Conservation (phyloP, 139 green algal species). For the Haematococcus lacustris region DNA sequence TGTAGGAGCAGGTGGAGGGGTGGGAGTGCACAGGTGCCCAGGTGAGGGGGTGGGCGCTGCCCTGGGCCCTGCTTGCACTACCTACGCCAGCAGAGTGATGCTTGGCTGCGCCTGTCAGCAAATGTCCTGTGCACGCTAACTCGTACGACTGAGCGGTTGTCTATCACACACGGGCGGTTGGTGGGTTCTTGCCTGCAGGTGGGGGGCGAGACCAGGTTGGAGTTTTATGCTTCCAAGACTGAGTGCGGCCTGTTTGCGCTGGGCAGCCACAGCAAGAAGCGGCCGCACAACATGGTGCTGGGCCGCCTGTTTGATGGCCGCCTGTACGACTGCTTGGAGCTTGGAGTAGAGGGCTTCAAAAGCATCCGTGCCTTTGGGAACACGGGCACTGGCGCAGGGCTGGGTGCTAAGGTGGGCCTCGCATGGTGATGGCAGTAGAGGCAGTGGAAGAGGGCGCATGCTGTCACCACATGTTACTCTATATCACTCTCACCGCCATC, state of each 20-base stretch:
- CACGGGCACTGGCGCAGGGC: conserved; percentile 18
- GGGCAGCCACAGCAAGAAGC: conserved; percentile 88
- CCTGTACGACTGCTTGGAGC: conserved; percentile 82
- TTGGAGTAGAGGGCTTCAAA: conserved; percentile 57
- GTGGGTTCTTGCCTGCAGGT: neutral
- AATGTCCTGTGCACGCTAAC: no score
- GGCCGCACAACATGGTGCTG: conserved; percentile 89
- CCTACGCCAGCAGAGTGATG: no score
- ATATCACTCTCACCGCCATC: no score
- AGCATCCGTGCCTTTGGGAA: conserved; percentile 35
- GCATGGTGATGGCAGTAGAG: no score
- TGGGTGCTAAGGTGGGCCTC: conserved; percentile 38
- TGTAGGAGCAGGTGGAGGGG: no score
- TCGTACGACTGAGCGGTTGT: no score
- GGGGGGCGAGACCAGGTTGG: conserved; percentile 67
- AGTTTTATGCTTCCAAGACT: conserved; percentile 58
- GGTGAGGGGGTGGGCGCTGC: no score
- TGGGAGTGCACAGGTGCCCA: no score
- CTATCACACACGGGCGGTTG: neutral
- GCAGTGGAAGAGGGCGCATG: no score
- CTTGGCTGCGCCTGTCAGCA: no score
- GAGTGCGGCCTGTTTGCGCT: conserved; percentile 77
- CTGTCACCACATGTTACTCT: no score
- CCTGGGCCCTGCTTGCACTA: no score
- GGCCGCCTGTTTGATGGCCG: conserved; percentile 85